Percentiles rank a stretch among this genome's conserved stretches.
These are phyloP conservation scores for Trichosporon sp. DNA, from an alignment of 1,284 basidiomycete species.

Conservation along the genomic window DNA sequence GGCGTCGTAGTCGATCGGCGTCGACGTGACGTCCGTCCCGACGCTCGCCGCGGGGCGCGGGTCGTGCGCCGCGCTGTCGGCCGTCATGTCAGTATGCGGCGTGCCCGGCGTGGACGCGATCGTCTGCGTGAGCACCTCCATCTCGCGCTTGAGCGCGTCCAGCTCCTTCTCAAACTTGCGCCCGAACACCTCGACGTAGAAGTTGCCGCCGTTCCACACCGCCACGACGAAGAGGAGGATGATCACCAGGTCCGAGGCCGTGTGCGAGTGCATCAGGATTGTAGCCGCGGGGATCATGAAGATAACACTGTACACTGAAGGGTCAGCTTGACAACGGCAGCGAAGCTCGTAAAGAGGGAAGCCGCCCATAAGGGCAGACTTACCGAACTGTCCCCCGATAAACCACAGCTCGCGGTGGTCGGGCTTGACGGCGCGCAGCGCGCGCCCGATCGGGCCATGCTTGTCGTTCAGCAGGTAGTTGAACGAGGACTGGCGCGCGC, in stretches of 20 bases:
- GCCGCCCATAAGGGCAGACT: too few species aligned
- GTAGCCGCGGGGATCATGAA: constrained; percentile 77
- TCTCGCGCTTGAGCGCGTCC: constrained; percentile 77
- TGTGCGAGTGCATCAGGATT: constrained; percentile 66
- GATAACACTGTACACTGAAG: constrained; percentile 73
- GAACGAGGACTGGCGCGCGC: constrained; percentile 78
- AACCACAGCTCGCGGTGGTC: constrained; percentile 67
- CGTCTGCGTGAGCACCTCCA: constrained; percentile 30
- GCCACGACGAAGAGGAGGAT: constrained; percentile 72
- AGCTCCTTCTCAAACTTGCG: constrained; percentile 92
- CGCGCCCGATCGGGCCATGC: constrained; percentile 69
- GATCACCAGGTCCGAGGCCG: constrained; percentile 71
- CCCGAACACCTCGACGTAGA: constrained; percentile 91
- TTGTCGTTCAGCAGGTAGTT: constrained; percentile 80
- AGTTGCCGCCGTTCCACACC: constrained; percentile 55
- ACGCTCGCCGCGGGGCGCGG: neutral
- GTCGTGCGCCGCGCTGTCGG: constrained; percentile 1
- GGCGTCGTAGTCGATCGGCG: neutral
- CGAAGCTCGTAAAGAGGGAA: too few species aligned
- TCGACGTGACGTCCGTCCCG: neutral
- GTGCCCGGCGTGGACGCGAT: constrained; percentile 23
- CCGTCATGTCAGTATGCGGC: constrained; percentile 13
- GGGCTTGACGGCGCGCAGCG: constrained; percentile 59
- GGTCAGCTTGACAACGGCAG: too few species aligned
- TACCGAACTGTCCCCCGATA: constrained; percentile 77